phyloP scores from a whole-genome alignment of 2,329 filamentous ascomycete species.

The Phialophora expanda region DNA sequence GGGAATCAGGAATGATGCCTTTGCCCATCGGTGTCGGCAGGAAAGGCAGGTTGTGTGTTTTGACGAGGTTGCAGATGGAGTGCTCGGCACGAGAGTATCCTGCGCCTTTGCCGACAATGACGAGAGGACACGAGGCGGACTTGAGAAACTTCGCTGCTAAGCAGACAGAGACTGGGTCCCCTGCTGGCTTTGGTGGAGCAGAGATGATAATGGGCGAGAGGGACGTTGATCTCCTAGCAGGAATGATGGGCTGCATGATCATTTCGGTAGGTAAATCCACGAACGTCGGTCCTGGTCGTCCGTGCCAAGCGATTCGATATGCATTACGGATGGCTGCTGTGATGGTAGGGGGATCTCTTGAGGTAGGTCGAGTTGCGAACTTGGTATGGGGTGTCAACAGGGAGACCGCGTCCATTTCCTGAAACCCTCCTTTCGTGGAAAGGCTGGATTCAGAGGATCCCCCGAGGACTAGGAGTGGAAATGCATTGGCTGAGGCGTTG shows the following conservation, averaged over 20 bases:
- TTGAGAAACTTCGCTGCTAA: constrained; percentile 54
- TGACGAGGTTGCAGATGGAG: constrained; percentile 53
- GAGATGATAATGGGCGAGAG: constrained; percentile 26
- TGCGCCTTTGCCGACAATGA: constrained; percentile 63
- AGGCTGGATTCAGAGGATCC: constrained; percentile 60
- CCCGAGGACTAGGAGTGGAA: constrained; percentile 60
- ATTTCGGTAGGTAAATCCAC: constrained; percentile 63
- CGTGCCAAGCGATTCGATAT: constrained; percentile 61
- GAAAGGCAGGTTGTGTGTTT: constrained; percentile 59
- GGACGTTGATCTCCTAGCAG: constrained; percentile 20
- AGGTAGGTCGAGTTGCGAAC: constrained; percentile 54
- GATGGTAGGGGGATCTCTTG: constrained; percentile 52
- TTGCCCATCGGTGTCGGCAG: constrained; percentile 66
- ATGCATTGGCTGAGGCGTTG: constrained; percentile 61
- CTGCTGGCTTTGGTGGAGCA: constrained; percentile 51
- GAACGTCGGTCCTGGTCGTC: constrained; percentile 59
- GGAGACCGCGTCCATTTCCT: constrained; percentile 62
- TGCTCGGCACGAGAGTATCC: constrained; percentile 59
- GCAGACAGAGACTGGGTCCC: constrained; percentile 52
- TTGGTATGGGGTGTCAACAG: constrained; percentile 61
- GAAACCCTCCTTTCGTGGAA: constrained; percentile 61
- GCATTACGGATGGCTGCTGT: constrained; percentile 55
- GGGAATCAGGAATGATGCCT: constrained; percentile 61
- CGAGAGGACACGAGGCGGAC: constrained; percentile 56
- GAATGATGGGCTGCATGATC: constrained; percentile 51